These are phyloP conservation scores for Malassezia yamatoensis DNA, from an alignment of 1,284 basidiomycete species.

Conservation along the genomic window DNA sequence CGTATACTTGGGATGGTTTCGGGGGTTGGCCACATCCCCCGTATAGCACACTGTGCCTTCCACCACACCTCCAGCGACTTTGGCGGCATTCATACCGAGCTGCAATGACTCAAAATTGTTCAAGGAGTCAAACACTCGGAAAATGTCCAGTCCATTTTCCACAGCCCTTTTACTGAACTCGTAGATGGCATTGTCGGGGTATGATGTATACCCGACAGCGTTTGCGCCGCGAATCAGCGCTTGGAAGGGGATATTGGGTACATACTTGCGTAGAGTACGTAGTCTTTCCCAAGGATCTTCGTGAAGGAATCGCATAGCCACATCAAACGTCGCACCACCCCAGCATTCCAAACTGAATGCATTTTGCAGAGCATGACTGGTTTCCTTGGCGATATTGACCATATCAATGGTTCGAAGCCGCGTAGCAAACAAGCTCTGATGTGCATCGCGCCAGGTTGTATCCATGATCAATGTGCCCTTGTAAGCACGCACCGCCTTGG, in stretches of 20 bases:
- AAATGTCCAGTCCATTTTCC: conserved; percentile 97
- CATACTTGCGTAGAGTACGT: conserved; percentile 83
- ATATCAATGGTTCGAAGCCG: conserved; percentile 93
- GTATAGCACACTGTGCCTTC: conserved; percentile 85
- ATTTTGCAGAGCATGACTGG: conserved; percentile 73
- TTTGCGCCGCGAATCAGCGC: conserved; percentile 97
- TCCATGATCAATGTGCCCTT: conserved; percentile 63
- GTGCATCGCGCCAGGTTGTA: conserved; percentile 98
- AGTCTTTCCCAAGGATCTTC: conserved; percentile 99
- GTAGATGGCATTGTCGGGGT: conserved; percentile 99
- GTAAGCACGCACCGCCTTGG: conserved; percentile 93
- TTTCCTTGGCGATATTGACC: conserved; percentile 97
- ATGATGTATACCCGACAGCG: conserved; percentile 97
- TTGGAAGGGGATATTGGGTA: conserved; percentile 97
- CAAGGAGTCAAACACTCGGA: conserved; percentile 98
- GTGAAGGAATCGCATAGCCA: conserved; percentile 98
- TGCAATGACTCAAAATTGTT: conserved; percentile 44
- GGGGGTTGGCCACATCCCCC: conserved; percentile 88
- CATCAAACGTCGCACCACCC: conserved; percentile 99
- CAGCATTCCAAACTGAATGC: conserved; percentile 97
- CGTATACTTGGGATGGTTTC: conserved; percentile 88
- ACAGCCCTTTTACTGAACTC: conserved; percentile 72
- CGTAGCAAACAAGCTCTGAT: conserved; percentile 93
- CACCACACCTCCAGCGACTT: conserved; percentile 98
- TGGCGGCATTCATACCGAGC: conserved; percentile 79